phyloP scores from a whole-genome alignment of 2,329 filamentous ascomycete species.

The Neopestalotiopsis rosae region DNA sequence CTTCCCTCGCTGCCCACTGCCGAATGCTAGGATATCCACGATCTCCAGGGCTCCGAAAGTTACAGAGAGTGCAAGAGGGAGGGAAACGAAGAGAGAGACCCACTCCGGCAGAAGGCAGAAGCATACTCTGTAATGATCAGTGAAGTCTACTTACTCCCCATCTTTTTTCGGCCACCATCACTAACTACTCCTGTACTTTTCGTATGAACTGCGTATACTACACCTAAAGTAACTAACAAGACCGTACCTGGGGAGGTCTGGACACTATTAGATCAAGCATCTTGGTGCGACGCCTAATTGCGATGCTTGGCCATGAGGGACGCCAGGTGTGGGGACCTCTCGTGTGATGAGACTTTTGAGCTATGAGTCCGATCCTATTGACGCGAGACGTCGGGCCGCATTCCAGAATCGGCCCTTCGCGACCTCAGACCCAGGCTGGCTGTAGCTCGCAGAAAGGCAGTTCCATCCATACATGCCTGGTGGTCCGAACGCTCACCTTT shows the following conservation, averaged over 20 bases:
- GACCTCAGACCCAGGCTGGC: neutral
- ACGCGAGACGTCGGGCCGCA: slow-evolving; percentile 18
- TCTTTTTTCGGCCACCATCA: too few relatives aligned
- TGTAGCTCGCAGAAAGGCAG: neutral
- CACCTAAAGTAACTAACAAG: neutral
- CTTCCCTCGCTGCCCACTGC: neutral
- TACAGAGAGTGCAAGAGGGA: too few relatives aligned
- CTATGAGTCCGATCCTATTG: slow-evolving; percentile 1
- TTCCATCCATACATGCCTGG: neutral
- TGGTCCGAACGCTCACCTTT: neutral
- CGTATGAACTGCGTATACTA: neutral
- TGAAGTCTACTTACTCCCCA: too few relatives aligned
- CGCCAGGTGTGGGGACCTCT: slow-evolving; percentile 1
- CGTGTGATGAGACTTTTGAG: slow-evolving; percentile 10
- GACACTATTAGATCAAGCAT: neutral
- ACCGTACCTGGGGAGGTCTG: neutral
- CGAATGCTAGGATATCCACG: neutral
- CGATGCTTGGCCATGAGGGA: neutral
- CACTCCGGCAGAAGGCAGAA: too few relatives aligned
- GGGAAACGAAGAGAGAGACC: too few relatives aligned
- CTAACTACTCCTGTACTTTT: too few relatives aligned
- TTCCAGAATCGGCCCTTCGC: slow-evolving; percentile 16
- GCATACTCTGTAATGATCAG: too few relatives aligned
- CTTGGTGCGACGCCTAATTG: slow-evolving; percentile 4
- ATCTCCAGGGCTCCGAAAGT: neutral